A percentile compares a stretch with the other conserved stretches of the same genome.
Conservation (phyloP, 2,329 filamentous ascomycete genomes). For the Cladosporium sp. region DNA sequence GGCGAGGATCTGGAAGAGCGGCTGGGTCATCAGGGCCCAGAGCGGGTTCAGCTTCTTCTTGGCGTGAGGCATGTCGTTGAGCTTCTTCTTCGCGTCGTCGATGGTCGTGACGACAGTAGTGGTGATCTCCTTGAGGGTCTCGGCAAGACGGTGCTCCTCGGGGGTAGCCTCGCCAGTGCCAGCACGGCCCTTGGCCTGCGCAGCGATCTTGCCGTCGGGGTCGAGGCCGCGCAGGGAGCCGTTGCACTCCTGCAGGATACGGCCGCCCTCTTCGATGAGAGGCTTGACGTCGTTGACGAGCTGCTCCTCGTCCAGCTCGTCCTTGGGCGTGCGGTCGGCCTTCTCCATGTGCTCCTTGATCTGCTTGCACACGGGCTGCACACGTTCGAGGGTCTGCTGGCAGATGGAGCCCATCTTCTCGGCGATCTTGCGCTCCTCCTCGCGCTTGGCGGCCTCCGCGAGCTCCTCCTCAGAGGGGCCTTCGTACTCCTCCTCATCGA, state of each 20-base stretch:
- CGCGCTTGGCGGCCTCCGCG: conserved; percentile 45
- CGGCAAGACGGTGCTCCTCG: conserved; percentile 79
- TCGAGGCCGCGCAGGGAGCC: conserved; percentile 81
- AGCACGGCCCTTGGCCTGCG: conserved; percentile 76
- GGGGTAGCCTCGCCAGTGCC: conserved; percentile 69
- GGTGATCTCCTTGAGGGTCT: conserved; percentile 79
- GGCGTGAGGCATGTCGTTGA: conserved; percentile 84
- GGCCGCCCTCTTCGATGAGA: conserved; percentile 77
- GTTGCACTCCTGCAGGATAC: conserved; percentile 79
- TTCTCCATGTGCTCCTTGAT: conserved; percentile 79
- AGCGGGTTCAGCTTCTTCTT: conserved; percentile 93
- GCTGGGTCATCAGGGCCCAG: conserved; percentile 76
- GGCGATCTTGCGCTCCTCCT: conserved; percentile 70
- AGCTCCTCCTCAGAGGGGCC: conserved; percentile 50
- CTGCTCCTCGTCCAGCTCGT: conserved; percentile 84
- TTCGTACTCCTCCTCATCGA: conserved; percentile 50
- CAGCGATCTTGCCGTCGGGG: conserved; percentile 77
- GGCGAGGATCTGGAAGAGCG: conserved; percentile 85
- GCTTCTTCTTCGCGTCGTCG: conserved; percentile 80
- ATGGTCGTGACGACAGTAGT: conserved; percentile 75
- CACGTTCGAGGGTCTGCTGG: conserved; percentile 71
- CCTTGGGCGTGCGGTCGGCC: conserved; percentile 72
- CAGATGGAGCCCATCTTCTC: conserved; percentile 67
- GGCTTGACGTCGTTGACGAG: conserved; percentile 82
- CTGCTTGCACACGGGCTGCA: conserved; percentile 78